Conservation (phyloP, 768 basidiomycete genomes). For the Suillus plorans region DNA sequence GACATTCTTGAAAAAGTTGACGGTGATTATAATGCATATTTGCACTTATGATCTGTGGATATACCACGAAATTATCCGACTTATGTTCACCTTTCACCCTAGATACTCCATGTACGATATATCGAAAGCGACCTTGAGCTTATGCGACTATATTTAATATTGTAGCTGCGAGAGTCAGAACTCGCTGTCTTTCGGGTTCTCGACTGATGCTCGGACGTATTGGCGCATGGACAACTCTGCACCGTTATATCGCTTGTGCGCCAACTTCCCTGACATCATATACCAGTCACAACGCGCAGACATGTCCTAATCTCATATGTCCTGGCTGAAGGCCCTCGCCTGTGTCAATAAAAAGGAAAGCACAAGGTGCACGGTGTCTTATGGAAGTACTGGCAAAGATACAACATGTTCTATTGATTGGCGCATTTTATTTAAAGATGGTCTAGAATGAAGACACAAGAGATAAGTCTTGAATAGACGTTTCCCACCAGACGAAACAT, state of each 20-base stretch:
- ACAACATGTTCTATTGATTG: neutral
- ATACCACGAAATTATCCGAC: neutral
- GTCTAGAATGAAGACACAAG: neutral
- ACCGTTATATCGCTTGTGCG: slow-evolving; percentile 39
- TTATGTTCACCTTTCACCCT: neutral
- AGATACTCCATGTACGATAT: neutral
- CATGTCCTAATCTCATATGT: neutral
- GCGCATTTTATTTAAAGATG: neutral
- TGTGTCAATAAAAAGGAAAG: neutral
- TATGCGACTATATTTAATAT: slow-evolving; percentile 40
- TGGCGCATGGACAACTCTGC: slow-evolving; percentile 48
- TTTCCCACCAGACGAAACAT: neutral
- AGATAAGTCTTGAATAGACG: neutral
- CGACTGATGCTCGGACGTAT: slow-evolving; percentile 35
- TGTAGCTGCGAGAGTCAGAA: slow-evolving; percentile 37
- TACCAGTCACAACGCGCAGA: neutral
- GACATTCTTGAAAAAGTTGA: neutral
- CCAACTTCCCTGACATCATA: neutral
- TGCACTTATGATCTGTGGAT: neutral
- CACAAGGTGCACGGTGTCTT: neutral
- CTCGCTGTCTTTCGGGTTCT: slow-evolving; percentile 45
- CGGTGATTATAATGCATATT: neutral
- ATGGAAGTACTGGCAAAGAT: neutral
- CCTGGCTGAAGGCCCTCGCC: neutral
- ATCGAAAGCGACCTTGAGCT: neutral